A percentile compares a stretch with the other conserved stretches of the same genome.
These are phyloP conservation scores for Mycena citricolor DNA, from an alignment of 1,284 basidiomycete genomes.

Conservation along the genomic window DNA sequence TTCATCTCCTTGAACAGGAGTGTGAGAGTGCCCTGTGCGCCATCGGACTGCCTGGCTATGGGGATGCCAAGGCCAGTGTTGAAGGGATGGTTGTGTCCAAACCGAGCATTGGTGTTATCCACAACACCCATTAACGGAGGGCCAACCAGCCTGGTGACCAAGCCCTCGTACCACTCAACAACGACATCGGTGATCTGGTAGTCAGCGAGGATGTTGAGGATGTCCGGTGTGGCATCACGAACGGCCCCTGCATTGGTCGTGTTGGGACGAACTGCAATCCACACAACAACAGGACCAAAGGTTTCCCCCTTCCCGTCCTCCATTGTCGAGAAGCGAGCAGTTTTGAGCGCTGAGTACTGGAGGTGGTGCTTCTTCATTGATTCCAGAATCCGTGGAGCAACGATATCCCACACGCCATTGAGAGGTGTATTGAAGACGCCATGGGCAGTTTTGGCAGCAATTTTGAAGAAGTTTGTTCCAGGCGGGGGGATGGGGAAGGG, in stretches of 20 bases:
- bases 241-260: slow-evolving; percentile 33
- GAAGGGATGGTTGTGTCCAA: no score
- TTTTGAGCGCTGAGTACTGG: slow-evolving; percentile 33
- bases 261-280: slow-evolving; percentile 38
- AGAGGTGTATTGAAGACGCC: slow-evolving; percentile 36
- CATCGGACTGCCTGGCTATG: no score
- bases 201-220: slow-evolving; percentile 36
- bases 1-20: no score
- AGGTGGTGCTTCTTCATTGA: slow-evolving; percentile 33
- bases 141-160: slow-evolving; percentile 28
- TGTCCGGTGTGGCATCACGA: slow-evolving; percentile 35
- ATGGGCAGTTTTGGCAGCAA: slow-evolving; percentile 37
- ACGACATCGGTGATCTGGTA: slow-evolving; percentile 29
- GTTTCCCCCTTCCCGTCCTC: slow-evolving; percentile 31
- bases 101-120: slow-evolving; percentile 25
- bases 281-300: slow-evolving; percentile 36
- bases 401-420: slow-evolving; percentile 31
- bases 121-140: slow-evolving; percentile 30
- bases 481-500: slow-evolving; percentile 32
- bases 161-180: slow-evolving; percentile 38
- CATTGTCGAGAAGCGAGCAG: slow-evolving; percentile 35
- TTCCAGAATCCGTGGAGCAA: slow-evolving; percentile 35
- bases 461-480: slow-evolving; percentile 26
- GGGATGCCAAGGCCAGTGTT: no score
- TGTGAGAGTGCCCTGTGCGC: no score